Evolutionary conservation across 306 rosid species (phyloP).

Genomic region (Cicer arietinum): DNA sequence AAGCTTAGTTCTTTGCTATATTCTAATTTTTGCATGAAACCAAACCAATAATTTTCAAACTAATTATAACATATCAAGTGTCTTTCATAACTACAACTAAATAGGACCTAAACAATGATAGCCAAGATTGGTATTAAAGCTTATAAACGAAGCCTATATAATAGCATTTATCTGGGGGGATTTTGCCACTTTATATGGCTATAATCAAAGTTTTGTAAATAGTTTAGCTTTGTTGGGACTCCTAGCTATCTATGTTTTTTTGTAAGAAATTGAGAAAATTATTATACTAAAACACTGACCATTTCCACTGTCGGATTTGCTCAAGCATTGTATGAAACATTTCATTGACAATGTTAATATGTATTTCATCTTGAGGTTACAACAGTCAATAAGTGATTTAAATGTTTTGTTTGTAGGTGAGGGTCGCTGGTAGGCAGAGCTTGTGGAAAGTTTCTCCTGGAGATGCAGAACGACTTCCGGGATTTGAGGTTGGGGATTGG

Average conservation of each 20-base stretch:
- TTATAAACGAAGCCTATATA: conserved; percentile 17
- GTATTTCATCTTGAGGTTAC: conserved; percentile 27
- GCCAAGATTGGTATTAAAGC: conserved; percentile 31
- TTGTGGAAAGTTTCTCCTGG: conserved; percentile 99
- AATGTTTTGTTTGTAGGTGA: conserved; percentile 64
- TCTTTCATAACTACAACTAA: conserved; percentile 22
- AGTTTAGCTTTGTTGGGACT: conserved; percentile 8
- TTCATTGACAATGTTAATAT: conserved; percentile 29
- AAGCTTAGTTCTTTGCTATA: conserved; percentile 48
- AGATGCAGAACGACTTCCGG: conserved; percentile 94
- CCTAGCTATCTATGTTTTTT: not conserved
- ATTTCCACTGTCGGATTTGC: not conserved
- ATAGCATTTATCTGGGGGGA: conserved; percentile 9
- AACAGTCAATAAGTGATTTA: conserved; percentile 25
- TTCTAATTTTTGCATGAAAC: conserved; percentile 25
- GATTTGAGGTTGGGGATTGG: conserved; percentile 99
- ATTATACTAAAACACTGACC: conserved; percentile 17
- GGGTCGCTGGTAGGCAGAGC: conserved; percentile 83
- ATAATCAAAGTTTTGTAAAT: conserved; percentile 5
- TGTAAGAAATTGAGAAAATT: conserved; percentile 26
- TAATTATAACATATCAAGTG: conserved; percentile 8
- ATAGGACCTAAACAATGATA: conserved; percentile 10
- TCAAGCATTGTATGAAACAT: not conserved
- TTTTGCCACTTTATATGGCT: conserved; percentile 23
- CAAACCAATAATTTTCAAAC: not conserved